Evolutionary conservation across 176 grass and related monocot genomes (phyloP), one percentile per base, ranked within the genome.

Genomic region (Neostapfia colusana): DNA sequence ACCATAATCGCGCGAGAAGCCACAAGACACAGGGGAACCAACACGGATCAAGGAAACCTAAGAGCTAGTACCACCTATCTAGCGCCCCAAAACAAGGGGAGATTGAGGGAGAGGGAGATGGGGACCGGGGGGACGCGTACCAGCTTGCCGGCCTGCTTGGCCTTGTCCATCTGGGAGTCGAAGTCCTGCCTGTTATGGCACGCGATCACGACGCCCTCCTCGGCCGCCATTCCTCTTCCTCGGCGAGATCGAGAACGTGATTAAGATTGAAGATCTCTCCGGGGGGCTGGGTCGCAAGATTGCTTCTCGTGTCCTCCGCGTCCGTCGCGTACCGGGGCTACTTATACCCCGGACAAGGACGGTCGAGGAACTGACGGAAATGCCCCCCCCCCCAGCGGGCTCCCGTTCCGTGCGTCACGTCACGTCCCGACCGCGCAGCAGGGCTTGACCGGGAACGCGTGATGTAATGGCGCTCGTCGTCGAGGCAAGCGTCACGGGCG

Each of bases 151-250:
- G 51, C 13, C 0, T 84, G 80, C 59, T 88, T 84, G 42, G 80
- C 90, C 45, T 67, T 50, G 20, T 55, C 1, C 68, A 97, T 74
- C 8, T 90, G 73, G 67, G 44, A 4, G 0, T 81, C 80, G 81
- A 89, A 97, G 4, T 88, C 63, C 0, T 79, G 80, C 35, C 66
- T 58, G 68, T 31, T 86, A 90, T 97, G 88, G 88, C 93, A 97
- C 44, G 65, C 83, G 83, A 97, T 80, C 50, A 97, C 90, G 23
- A 5, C 12, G 46, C 87, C 87, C 80, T 90, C 85, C 56, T 84
- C 88, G 26, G 88, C 79, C 46, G 90, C 88, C 90, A 92, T 90
- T 58, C 72, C 44, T 70, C 40, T n/a, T 54, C 59, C 13, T 59
- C 31, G 35, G 54, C 7, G 63, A 16, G 74, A 79, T 69, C 23